Evolutionary conservation across 495 filamentous ascomycete genomes (phyloP).

Genomic region (Aspergillus homomorphus): DNA sequence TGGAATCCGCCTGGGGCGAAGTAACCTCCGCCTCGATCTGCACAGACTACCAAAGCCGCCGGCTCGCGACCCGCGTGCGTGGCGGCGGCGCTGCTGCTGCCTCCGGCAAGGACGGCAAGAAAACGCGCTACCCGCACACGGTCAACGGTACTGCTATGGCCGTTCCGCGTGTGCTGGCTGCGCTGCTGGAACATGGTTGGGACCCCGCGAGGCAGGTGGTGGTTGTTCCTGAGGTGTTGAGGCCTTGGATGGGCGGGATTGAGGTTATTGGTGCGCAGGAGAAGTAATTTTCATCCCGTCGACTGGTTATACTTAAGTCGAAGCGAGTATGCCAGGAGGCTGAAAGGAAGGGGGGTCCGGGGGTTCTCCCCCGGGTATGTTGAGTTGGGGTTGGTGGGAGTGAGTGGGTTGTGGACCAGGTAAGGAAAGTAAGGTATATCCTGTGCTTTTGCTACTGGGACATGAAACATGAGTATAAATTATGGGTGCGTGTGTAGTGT

Average conservation of each 20-base stretch:
- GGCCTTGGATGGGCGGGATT: slow-evolving; percentile 77
- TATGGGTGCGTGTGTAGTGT: no score
- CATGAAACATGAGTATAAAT: no score
- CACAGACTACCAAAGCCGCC: slow-evolving; percentile 87
- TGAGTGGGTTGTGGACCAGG: no score
- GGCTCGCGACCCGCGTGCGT: slow-evolving; percentile 69
- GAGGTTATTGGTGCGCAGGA: slow-evolving; percentile 56
- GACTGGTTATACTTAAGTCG: no score
- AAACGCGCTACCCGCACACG: slow-evolving; percentile 65
- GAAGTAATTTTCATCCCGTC: neutral
- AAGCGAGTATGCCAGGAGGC: no score
- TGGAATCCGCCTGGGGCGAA: slow-evolving; percentile 87
- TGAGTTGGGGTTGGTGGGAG: no score
- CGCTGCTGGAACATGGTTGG: slow-evolving; percentile 93
- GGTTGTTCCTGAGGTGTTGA: slow-evolving; percentile 76
- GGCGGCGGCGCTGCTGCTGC: slow-evolving; percentile 40
- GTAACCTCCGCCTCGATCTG: slow-evolving; percentile 88
- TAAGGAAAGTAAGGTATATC: no score
- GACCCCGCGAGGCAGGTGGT: slow-evolving; percentile 55
- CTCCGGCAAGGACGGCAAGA: neutral
- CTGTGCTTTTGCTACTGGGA: no score
- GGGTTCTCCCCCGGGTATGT: no score
- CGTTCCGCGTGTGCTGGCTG: slow-evolving; percentile 83
- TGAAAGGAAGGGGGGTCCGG: no score
- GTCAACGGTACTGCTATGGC: slow-evolving; percentile 94